Evolutionary conservation across 805 yeast genomes (phyloP).

Genomic region (Candida nitratophila): DNA sequence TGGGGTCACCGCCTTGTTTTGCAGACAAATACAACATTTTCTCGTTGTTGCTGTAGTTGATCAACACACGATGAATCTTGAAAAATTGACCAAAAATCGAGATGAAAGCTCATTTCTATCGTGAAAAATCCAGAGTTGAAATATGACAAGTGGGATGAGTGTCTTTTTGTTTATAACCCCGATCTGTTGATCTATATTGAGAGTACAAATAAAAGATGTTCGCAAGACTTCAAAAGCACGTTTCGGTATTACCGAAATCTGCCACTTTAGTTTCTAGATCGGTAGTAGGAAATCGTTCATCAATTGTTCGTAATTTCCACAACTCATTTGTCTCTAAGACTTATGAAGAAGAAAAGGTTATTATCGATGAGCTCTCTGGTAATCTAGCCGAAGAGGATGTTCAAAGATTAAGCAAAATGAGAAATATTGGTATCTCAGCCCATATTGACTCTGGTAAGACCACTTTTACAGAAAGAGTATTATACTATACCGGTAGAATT

Average conservation of each 20-base stretch:
- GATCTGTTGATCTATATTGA: too few species aligned
- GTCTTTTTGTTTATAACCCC: too few species aligned
- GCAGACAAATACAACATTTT: too few species aligned
- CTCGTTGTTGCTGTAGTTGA: too few species aligned
- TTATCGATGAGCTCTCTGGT: slow-evolving; percentile 51
- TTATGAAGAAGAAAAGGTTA: slow-evolving; percentile 69
- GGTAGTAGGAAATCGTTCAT: too few species aligned
- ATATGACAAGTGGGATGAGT: too few species aligned
- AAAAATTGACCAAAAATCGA: too few species aligned
- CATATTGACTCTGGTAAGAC: slow-evolving; percentile 98
- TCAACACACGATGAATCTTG: too few species aligned
- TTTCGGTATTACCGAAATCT: neutral
- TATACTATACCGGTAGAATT: slow-evolving; percentile 94
- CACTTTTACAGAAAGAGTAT: slow-evolving; percentile 94
- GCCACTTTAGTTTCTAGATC: neutral
- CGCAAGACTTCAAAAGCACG: neutral
- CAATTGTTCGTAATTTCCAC: slow-evolving; percentile 32
- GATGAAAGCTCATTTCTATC: too few species aligned
- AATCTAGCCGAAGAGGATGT: slow-evolving; percentile 46
- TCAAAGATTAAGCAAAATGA: slow-evolving; percentile 47
- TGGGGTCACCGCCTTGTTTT: too few species aligned
- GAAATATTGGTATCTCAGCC: slow-evolving; percentile 97
- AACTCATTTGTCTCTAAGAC: slow-evolving; percentile 25
- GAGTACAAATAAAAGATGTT: too few species aligned
- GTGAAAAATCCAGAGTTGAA: too few species aligned